phyloP scores from a whole-genome alignment of 2,329 filamentous ascomycete genomes.

The Clonostachys sp. region DNA sequence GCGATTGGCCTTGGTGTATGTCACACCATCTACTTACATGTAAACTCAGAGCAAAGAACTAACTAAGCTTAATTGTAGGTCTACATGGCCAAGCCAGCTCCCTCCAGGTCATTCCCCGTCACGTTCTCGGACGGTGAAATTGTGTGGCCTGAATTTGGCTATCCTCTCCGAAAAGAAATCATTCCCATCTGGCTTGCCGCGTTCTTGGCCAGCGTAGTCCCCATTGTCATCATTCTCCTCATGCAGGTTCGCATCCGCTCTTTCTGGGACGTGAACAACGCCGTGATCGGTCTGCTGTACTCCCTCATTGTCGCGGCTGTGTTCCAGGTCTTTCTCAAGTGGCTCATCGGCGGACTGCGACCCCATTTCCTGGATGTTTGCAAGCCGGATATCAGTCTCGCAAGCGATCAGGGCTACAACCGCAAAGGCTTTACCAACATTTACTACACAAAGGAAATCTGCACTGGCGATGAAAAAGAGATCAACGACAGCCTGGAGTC shows the following conservation, averaged over 20 bases:
- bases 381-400: conserved; percentile 40
- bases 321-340: conserved; percentile 74
- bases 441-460: conserved; percentile 67
- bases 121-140: conserved; percentile 63
- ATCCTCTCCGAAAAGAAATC: conserved; percentile 66
- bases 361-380: conserved; percentile 70
- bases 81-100: conserved; percentile 60
- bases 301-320: conserved; percentile 66
- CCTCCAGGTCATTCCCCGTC: conserved; percentile 65
- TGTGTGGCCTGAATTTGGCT: conserved; percentile 67
- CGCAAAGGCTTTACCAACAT: conserved; percentile 49
- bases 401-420: conserved; percentile 30
- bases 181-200: conserved; percentile 69
- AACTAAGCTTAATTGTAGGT: conserved; percentile 29
- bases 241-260: conserved; percentile 65
- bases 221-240: conserved; percentile 59
- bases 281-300: conserved; percentile 64
- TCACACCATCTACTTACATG: conserved; percentile 1
- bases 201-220: conserved; percentile 58
- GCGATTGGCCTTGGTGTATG: conserved; percentile 62
- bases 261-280: conserved; percentile 71
- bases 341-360: conserved; percentile 68
- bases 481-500: conserved; percentile 68
- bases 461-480: conserved; percentile 58
- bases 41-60: too few species aligned